Percentiles rank a stretch among this genome's conserved stretches.
phyloP scores from a whole-genome alignment of 2,329 filamentous ascomycete genomes.

The Nemania diffusa region DNA sequence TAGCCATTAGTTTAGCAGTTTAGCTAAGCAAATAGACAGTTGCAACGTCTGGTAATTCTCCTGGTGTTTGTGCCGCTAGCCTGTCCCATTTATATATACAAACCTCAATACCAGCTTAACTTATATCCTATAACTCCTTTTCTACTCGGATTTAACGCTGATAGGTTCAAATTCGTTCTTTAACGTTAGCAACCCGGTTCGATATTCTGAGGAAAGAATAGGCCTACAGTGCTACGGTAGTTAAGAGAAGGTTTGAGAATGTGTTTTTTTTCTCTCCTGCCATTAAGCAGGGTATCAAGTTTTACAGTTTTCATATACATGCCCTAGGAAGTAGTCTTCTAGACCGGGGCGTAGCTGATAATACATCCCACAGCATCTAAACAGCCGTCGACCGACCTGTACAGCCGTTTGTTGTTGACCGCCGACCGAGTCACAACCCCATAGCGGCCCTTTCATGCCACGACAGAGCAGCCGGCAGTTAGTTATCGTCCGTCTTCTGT shows the following conservation, averaged over 20 bases:
- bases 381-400: background rate
- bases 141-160: too few species aligned
- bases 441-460: background rate
- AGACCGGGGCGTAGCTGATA: background rate
- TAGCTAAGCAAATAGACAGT: background rate
- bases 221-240: background rate
- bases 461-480: background rate
- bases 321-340: background rate
- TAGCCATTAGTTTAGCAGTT: slow-evolving; percentile 3
- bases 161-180: background rate
- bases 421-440: background rate
- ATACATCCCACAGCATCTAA: slow-evolving; percentile 6
- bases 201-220: too few species aligned
- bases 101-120: too few species aligned
- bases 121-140: too few species aligned
- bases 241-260: background rate
- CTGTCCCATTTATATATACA: background rate
- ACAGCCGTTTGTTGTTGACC: too few species aligned
- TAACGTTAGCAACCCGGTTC: background rate
- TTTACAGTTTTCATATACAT: slow-evolving; percentile 30
- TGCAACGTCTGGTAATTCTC: background rate
- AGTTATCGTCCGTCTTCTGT: background rate
- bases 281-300: slow-evolving; percentile 14
- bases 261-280: background rate
- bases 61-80: background rate